These are phyloP conservation scores for Setomelanomma holmii DNA, from an alignment of 2,329 filamentous ascomycete genomes.

Conservation along the genomic window DNA sequence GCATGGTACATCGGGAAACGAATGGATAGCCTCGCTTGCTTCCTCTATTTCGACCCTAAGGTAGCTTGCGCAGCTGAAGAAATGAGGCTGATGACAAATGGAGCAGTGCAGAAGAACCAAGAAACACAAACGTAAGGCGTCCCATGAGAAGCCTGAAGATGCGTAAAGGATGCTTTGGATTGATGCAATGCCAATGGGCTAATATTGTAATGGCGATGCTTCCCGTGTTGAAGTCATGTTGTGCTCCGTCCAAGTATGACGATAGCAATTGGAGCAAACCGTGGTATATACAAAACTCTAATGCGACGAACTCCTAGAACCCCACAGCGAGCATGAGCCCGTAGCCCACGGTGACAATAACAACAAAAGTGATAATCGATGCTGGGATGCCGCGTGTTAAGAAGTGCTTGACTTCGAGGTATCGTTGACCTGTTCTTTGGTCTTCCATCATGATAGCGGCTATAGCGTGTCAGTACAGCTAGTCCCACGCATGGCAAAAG, in stretches of 20 bases:
- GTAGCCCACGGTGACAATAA: slow-evolving; percentile 90
- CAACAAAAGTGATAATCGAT: slow-evolving; percentile 78
- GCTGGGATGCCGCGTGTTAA: slow-evolving; percentile 90
- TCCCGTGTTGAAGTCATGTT: too few species aligned
- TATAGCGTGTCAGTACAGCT: slow-evolving; percentile 48
- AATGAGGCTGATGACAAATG: neutral
- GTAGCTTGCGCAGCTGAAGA: neutral
- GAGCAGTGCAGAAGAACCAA: neutral
- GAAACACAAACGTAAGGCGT: neutral
- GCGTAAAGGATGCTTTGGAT: neutral
- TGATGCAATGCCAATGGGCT: too few species aligned
- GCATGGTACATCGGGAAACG: neutral
- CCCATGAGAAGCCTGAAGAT: neutral
- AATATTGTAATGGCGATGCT: too few species aligned
- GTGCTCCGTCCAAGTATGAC: neutral
- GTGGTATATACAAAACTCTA: neutral
- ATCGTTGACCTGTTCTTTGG: slow-evolving; percentile 84
- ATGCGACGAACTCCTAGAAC: slow-evolving; percentile 53
- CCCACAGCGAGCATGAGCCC: slow-evolving; percentile 82
- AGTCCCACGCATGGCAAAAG: neutral
- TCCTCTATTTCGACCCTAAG: neutral
- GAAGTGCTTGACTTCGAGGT: slow-evolving; percentile 92
- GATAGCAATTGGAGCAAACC: neutral
- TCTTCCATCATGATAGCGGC: slow-evolving; percentile 99
- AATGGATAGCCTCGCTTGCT: too few species aligned